phyloP scores from a whole-genome alignment of 441 rosid species.

The Codiaeum variegatum region DNA sequence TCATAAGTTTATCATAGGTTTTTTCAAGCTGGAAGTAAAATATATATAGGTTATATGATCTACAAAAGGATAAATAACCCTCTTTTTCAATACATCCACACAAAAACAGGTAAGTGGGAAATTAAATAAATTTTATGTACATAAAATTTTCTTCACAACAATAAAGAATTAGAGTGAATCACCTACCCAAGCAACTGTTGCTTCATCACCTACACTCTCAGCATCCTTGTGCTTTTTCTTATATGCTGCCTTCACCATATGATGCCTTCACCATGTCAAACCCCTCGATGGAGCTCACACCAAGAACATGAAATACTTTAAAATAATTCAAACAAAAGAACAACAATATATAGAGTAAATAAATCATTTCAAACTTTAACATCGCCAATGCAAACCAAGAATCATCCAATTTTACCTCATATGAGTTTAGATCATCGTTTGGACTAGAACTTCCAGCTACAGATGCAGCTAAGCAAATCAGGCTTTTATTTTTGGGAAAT shows the following conservation, averaged over 20 bases:
- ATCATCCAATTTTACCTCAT: conserved; percentile 49
- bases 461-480: conserved; percentile 58
- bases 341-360: background rate
- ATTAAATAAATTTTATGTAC: background rate
- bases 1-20: conserved; percentile 94
- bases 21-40: conserved; percentile 67
- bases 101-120: background rate
- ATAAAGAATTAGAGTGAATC: conserved; percentile 18
- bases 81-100: background rate
- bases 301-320: conserved; percentile 60
- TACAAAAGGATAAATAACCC: conserved; percentile 7
- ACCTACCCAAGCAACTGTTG: conserved; percentile 67
- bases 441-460: conserved; percentile 69
- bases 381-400: conserved; percentile 1
- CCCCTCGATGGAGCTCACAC: conserved; percentile 78
- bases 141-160: background rate
- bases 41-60: conserved; percentile 18
- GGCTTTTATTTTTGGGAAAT: conserved; percentile 32
- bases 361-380: background rate
- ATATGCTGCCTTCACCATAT: conserved; percentile 61
- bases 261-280: conserved; percentile 75
- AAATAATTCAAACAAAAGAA: conserved; percentile 9
- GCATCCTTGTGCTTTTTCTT: conserved; percentile 78
- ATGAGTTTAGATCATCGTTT: conserved; percentile 64
- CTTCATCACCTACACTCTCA: conserved; percentile 73